A percentile compares a stretch with the other conserved stretches of the same genome.
phyloP scores from a whole-genome alignment of 805 yeast species.

The Candida methanosorbosa region DNA sequence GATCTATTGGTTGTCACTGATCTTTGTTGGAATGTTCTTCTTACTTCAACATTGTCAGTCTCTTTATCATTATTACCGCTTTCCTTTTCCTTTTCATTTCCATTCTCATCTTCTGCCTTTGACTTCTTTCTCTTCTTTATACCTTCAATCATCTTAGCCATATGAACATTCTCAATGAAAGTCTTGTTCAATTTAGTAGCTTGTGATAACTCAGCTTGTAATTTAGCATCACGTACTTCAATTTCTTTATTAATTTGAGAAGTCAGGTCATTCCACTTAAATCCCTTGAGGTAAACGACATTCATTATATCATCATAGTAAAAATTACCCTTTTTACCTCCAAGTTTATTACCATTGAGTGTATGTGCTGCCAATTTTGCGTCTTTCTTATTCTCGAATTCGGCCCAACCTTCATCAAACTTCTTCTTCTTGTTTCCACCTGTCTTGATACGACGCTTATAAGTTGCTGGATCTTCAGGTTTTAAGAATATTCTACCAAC shows the following conservation, averaged over 20 bases:
- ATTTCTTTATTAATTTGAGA: conserved; percentile 88
- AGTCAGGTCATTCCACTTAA: conserved; percentile 93
- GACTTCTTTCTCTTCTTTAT: conserved; percentile 43
- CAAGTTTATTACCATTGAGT: conserved; percentile 79
- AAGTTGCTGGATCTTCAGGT: conserved; percentile 66
- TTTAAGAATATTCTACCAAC: conserved; percentile 81
- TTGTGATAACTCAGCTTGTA: conserved; percentile 82
- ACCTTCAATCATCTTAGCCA: conserved; percentile 68
- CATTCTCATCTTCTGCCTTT: conserved; percentile 13
- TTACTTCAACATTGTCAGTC: conserved; percentile 25
- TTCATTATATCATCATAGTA: conserved; percentile 93
- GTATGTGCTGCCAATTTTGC: conserved; percentile 86
- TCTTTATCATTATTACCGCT: conserved; percentile 7
- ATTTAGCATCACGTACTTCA: conserved; percentile 79
- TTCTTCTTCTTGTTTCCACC: conserved; percentile 90
- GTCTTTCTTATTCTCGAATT: conserved; percentile 71
- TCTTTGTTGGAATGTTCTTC: conserved; percentile 66
- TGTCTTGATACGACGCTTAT: conserved; percentile 61
- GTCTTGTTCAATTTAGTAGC: conserved; percentile 81
- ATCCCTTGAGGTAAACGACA: conserved; percentile 80
- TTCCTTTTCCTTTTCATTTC: conserved; percentile 3
- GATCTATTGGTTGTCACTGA: conserved; percentile 60
- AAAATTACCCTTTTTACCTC: conserved; percentile 86
- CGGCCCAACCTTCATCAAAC: conserved; percentile 97
- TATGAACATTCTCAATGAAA: conserved; percentile 77